A percentile compares a stretch with the other conserved stretches of the same genome.
phyloP scores from a whole-genome alignment of 208 protist species.

The Tetramitus jugosus region DNA sequence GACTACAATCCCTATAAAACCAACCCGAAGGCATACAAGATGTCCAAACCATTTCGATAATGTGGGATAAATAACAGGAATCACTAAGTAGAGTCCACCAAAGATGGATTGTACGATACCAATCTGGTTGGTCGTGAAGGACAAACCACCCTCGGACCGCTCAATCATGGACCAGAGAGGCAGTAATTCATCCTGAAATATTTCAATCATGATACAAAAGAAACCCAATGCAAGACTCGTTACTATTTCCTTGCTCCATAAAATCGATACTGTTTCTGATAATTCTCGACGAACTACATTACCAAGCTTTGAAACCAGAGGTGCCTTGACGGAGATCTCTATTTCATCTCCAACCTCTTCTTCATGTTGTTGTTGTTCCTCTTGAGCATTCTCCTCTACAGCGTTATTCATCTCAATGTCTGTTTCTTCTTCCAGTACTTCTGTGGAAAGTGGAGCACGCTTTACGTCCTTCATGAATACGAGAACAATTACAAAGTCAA shows the following conservation, averaged over 20 bases:
- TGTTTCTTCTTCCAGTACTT: background rate
- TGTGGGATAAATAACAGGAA: background rate
- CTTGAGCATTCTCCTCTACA: too few species aligned
- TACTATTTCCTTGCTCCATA: background rate
- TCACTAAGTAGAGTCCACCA: background rate
- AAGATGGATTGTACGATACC: background rate
- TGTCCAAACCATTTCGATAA: background rate
- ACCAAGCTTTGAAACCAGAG: background rate
- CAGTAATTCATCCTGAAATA: background rate
- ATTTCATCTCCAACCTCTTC: background rate
- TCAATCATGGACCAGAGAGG: background rate
- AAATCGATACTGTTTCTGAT: background rate
- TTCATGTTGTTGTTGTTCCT: background rate
- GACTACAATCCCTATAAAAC: background rate
- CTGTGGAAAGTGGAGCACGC: too few species aligned
- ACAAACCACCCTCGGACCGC: background rate
- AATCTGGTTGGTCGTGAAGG: background rate
- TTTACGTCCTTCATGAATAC: background rate
- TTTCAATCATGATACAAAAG: background rate
- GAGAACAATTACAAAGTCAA: background rate
- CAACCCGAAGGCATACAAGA: background rate
- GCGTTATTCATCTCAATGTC: background rate
- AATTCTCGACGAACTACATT: background rate
- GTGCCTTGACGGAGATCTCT: background rate
- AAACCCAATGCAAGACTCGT: background rate